These are phyloP conservation scores for Porcisia deanei DNA, from an alignment of 208 protist genomes.

Conservation along the genomic window DNA sequence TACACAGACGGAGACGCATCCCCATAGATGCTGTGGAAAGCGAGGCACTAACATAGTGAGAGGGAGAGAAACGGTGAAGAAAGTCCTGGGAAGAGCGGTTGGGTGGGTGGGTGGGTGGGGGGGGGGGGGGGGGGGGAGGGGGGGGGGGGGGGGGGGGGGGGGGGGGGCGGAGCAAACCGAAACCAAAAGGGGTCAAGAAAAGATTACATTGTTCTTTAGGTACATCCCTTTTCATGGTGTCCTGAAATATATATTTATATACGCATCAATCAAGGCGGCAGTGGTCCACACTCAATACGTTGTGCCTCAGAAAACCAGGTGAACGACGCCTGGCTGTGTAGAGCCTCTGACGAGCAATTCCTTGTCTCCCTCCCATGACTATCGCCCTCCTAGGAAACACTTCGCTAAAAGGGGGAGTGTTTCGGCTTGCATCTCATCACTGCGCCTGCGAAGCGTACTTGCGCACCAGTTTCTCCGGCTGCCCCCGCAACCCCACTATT, in stretches of 20 bases:
- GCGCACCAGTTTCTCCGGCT: constrained; percentile 41
- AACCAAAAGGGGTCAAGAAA: neutral
- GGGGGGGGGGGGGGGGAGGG: neutral
- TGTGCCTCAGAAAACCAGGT: neutral
- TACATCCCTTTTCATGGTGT: neutral
- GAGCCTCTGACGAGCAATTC: neutral
- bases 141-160: neutral
- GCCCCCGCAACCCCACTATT: constrained; percentile 40
- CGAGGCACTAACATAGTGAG: neutral
- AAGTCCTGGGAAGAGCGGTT: too few species aligned
- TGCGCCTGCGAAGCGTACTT: constrained; percentile 5
- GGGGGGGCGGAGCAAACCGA: neutral
- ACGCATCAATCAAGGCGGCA: neutral
- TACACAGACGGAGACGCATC: too few species aligned
- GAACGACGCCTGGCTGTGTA: neutral
- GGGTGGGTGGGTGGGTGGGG: neutral
- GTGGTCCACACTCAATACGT: neutral
- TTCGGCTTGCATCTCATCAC: neutral
- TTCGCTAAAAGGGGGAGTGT: neutral
- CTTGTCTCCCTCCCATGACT: neutral
- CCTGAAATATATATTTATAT: neutral
- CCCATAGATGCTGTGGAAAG: too few species aligned
- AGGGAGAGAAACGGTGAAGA: neutral
- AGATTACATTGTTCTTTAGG: too few species aligned
- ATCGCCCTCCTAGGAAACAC: neutral